Evolutionary conservation across 1,284 basidiomycete species (phyloP), one percentile per base, ranked within the genome.

Genomic region (Porphyrellus sp.): DNA sequence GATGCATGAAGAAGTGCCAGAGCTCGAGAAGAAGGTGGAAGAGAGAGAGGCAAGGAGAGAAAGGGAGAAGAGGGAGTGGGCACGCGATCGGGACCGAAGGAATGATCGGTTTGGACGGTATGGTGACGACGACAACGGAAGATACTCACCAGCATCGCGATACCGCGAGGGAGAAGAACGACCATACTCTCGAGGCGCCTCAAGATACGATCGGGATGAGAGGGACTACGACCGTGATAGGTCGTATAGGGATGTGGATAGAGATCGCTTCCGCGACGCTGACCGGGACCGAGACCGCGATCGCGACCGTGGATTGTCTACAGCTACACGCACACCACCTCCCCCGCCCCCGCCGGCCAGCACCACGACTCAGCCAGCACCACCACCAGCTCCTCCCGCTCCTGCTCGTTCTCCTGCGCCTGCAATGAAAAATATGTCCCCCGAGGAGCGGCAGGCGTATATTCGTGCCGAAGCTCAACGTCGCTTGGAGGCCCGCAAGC

Each of bases 1-100:
- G 45, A 85, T 92, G 83, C 93, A 98, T 63, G 93, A 97, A 68
- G 83, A 89, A 51, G 77, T 99, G 3, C 97, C 96, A 0, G 91
- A 92, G 58, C 80, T 99, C 13, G 94, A 98, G 72, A 80, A 86
- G 63, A 85, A 85, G 64, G 83, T 98, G 55, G 84, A 92, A 64
- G 85, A 86, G 23, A 75, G 91, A 41, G 91, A 96, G 47, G 84
- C 86, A 56, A 78, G 85, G 56, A 85, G 79, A 66, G 82, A 87
- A 59, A 77, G 82, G 61, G 91, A 96, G 62, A 86, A 86, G 65
- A 75, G 91, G 41, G 86, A 92, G 41, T 89, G 89, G 76, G 74
- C 80, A 8, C 76, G 89, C 43, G 89, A 93, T 38, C 78, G 96
- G 33, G 95, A 99, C 70, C 76, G 82, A 56, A 79, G 91, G 46